These are phyloP conservation scores for Annulohypoxylon stygium DNA, from an alignment of 495 filamentous ascomycete genomes.

Conservation along the genomic window DNA sequence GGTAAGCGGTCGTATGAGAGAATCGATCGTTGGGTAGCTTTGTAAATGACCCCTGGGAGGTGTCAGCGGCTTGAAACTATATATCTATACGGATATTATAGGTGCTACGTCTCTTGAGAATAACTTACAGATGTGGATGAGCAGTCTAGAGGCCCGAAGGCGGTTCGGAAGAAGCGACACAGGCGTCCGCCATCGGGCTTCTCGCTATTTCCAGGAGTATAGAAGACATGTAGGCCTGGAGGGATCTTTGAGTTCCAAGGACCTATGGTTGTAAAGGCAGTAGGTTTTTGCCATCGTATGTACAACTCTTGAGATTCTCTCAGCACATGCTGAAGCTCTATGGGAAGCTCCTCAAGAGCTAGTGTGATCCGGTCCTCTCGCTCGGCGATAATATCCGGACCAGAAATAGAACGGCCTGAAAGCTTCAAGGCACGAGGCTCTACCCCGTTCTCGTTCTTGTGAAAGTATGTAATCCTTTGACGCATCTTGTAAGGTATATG, in stretches of 20 bases:
- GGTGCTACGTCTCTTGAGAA: constrained; percentile 11
- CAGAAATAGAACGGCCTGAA: constrained; percentile 60
- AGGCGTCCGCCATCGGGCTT: constrained; percentile 62
- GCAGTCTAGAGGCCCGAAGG: constrained; percentile 73
- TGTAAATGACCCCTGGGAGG: constrained; percentile 74
- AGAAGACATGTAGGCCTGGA: constrained; percentile 87
- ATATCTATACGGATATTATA: background rate
- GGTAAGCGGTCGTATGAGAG: constrained; percentile 72
- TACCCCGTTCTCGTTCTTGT: constrained; percentile 70
- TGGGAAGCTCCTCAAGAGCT: constrained; percentile 77
- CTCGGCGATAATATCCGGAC: constrained; percentile 71
- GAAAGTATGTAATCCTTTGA: constrained; percentile 85
- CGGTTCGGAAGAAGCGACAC: constrained; percentile 71
- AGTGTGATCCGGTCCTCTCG: constrained; percentile 87
- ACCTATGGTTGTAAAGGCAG: constrained; percentile 66
- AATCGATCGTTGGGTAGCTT: constrained; percentile 73
- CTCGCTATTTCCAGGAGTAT: constrained; percentile 67
- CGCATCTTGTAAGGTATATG: constrained; percentile 70
- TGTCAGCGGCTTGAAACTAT: constrained; percentile 24
- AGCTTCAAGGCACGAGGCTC: constrained; percentile 71
- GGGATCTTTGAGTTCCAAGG: constrained; percentile 81
- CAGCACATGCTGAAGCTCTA: constrained; percentile 74
- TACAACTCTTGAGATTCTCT: constrained; percentile 78
- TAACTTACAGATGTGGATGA: constrained; percentile 47
- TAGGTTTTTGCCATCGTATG: constrained; percentile 79